Base-by-base conservation (phyloP, 495 filamentous ascomycete genomes). In the Rostrohypoxylon terebratum region DNA sequence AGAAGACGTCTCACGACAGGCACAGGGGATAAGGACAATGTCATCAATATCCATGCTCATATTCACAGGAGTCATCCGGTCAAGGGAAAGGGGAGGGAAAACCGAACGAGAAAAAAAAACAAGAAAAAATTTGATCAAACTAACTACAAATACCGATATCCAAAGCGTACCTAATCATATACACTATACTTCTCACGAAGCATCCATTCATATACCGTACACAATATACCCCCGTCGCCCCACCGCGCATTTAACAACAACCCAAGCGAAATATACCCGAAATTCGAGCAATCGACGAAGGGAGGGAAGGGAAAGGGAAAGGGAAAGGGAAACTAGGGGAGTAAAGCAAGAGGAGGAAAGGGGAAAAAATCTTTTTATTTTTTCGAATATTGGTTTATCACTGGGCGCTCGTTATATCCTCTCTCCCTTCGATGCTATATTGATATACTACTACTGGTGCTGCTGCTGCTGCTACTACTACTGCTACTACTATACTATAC, bases 141-240 rank as follows among this genome's bases (percentile, higher is more conserved):
- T 16, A 23, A 20, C 48, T 11, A 45, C 48, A 63, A 63, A 69
- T 44, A 68, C 21, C 55, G 55, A 60, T 20, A 66, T 28, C 28
- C 62, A 54, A 55, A 67, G 68, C 72, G 60, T 42, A 67, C 58
- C 42, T 63, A 74, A 66, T 71, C 67, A 68, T 72, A 72, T 64
- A 71, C 48, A 74, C 71, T 62, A 69, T 48, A 72, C 64, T 53
- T 72, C 70, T 69, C 70, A 71, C 70, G 66, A 67, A 72, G 57
- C 69, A 66, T 69, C 64, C 25, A 50, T 25, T 50, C 47, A 71
- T 77, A 63, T 72, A 53, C 42, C 42, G 53, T 50, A 69, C 42
- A 21, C 38, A 60, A 61, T 69, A 75, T 74, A 74, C 68, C 72
- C 72, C 66, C 68, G 64, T 60, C 64, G 70, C 64, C 53, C 59